A percentile compares a stretch with the other conserved stretches of the same genome.
Evolutionary conservation across 306 rosid genomes (phyloP).

Genomic region (Gastrolobium villosum): DNA sequence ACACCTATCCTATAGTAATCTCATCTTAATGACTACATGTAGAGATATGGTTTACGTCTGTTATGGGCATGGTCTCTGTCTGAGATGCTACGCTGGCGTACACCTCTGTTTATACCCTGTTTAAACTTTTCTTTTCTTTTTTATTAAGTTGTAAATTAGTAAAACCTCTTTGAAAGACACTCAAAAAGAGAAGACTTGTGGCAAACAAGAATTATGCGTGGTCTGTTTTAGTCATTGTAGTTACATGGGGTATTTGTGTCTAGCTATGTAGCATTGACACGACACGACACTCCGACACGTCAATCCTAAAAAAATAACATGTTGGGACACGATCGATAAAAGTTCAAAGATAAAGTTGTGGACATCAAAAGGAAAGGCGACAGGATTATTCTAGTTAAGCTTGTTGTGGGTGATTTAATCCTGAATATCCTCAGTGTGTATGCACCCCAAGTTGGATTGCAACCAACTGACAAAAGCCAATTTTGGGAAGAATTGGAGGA

Average conservation of each 20-base stretch:
- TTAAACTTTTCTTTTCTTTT: background rate
- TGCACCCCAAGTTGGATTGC: no score
- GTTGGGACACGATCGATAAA: no score
- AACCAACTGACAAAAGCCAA: no score
- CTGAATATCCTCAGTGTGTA: no score
- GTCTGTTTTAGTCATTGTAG: conserved; percentile 18
- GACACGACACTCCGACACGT: no score
- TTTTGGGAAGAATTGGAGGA: no score
- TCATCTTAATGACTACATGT: background rate
- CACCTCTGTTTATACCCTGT: background rate
- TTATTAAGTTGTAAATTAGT: background rate
- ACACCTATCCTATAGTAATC: conserved; percentile 11
- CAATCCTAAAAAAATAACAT: no score
- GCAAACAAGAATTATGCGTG: conserved; percentile 7
- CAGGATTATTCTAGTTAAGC: no score
- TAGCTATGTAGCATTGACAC: no score
- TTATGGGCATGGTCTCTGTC: background rate
- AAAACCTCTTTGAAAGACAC: background rate
- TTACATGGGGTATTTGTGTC: background rate
- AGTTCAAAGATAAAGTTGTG: no score
- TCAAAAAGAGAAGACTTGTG: background rate
- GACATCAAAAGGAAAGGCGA: no score
- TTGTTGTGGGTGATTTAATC: no score
- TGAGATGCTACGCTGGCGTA: background rate
- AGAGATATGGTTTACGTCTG: conserved; percentile 17